Conservation (phyloP, 2,329 filamentous ascomycete species). For the Fusarium siculi region DNA sequence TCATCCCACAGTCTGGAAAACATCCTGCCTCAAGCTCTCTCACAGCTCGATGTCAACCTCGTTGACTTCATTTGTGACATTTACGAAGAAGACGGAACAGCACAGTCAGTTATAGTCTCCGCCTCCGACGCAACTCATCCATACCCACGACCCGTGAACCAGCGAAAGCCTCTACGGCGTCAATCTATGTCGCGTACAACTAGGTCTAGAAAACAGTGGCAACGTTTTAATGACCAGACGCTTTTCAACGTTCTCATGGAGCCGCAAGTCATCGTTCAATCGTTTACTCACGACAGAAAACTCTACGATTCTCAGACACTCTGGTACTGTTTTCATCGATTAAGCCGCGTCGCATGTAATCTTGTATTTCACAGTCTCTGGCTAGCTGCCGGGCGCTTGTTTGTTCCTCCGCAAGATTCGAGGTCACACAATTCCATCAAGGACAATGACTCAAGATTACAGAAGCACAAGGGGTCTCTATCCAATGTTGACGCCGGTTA, state of each 20-base stretch:
- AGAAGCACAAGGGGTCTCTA: constrained; percentile 50
- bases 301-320: constrained; percentile 69
- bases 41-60: constrained; percentile 63
- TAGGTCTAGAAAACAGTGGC: constrained; percentile 60
- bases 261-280: constrained; percentile 63
- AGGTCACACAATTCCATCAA: constrained; percentile 51
- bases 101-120: constrained; percentile 55
- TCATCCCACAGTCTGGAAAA: constrained; percentile 31
- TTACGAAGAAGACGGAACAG: constrained; percentile 65
- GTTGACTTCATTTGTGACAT: constrained; percentile 71
- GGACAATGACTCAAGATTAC: constrained; percentile 48
- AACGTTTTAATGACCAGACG: constrained; percentile 70
- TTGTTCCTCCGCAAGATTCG: constrained; percentile 62
- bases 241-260: constrained; percentile 72
- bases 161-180: constrained; percentile 21
- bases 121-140: background rate
- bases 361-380: constrained; percentile 73
- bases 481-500: constrained; percentile 62
- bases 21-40: constrained; percentile 67
- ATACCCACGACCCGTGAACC: constrained; percentile 25
- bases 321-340: constrained; percentile 71
- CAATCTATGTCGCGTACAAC: constrained; percentile 2
- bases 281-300: constrained; percentile 65
- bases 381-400: constrained; percentile 68
- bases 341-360: constrained; percentile 66